Conservation (phyloP, 345 rosid genomes). For the Angophora floribunda region DNA sequence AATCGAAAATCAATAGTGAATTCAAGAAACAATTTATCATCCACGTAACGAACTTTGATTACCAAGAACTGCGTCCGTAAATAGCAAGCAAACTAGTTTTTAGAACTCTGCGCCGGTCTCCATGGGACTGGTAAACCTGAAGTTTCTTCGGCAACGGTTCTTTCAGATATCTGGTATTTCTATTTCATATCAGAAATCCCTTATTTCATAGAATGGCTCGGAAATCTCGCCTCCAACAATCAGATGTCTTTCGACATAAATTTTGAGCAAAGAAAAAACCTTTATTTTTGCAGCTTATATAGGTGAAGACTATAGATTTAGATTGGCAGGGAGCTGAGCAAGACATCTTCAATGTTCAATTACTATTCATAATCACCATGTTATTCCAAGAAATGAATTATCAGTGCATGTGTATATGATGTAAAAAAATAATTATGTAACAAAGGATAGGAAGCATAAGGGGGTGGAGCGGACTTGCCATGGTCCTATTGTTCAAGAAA, state of each 20-base stretch:
- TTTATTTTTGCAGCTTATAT: background rate
- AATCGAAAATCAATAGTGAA: background rate
- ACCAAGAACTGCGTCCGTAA: rapidly evolving
- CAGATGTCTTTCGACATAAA: background rate
- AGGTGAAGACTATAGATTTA: background rate
- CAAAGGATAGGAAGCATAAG: background rate
- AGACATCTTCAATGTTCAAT: background rate
- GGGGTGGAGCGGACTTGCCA: background rate
- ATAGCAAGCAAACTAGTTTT: background rate
- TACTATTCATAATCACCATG: background rate
- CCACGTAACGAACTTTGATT: rapidly evolving
- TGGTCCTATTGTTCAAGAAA: background rate
- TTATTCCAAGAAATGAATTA: background rate
- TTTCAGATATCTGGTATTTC: background rate
- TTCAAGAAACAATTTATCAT: background rate
- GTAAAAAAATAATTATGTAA: background rate
- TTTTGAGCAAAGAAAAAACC: background rate
- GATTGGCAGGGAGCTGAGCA: background rate
- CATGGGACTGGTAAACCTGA: background rate
- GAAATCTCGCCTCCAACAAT: background rate
- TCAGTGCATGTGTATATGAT: background rate
- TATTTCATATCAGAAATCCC: background rate
- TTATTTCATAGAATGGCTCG: background rate
- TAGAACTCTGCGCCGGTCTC: background rate
- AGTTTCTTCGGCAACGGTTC: background rate